Base-by-base conservation (phyloP, 2,329 filamentous ascomycete genomes). In the Diaporthe caulivora region DNA sequence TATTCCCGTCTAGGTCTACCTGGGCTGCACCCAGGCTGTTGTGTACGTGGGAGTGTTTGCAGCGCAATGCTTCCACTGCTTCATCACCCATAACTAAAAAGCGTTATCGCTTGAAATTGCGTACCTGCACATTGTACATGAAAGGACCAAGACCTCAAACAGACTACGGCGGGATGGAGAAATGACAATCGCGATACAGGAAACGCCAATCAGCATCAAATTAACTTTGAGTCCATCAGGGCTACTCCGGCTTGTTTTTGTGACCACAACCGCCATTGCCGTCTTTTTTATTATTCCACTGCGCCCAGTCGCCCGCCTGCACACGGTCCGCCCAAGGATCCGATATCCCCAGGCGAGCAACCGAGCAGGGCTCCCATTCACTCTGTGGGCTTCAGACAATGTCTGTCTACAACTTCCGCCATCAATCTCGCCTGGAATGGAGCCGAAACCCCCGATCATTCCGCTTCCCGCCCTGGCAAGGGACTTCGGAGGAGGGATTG, bases 401-500 rank as follows among this genome's bases (percentile, higher is more conserved):
- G 31, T 29, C 29, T 44, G 58, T 47, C 58, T 62, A 47, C 40
- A 62, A 47, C 58, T 44, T 62, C 40, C 62, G 62, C 62, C 62
- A 67, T 67, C 62, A 67, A 67, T 67, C 62, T 67, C 62, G 62
- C 62, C 62, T 67, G 62, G 62, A 67, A 67, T 53, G 62, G 29
- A 49, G 62, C 62, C 62, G 47, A 67, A 67, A 40, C 62, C 44
- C 62, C 62, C 62, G 31, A 53, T 67, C 62, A 67, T 67, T 67
- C 62, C 62, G 62, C 62, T 67, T 67, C 47, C 62, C 62, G 62
- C 47, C 44, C 62, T 49, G 62, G 31, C 62, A 21, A 67, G 47
- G 62, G 62, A 11, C 37, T 26, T 53, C 47, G 62, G 58, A 31
- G 62, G 58, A 47, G 37, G 40, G 57, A 40, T 29, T 21, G 62